Evolutionary conservation across 208 protist genomes (phyloP).

Genomic region (Strigomonas oncopelti): DNA sequence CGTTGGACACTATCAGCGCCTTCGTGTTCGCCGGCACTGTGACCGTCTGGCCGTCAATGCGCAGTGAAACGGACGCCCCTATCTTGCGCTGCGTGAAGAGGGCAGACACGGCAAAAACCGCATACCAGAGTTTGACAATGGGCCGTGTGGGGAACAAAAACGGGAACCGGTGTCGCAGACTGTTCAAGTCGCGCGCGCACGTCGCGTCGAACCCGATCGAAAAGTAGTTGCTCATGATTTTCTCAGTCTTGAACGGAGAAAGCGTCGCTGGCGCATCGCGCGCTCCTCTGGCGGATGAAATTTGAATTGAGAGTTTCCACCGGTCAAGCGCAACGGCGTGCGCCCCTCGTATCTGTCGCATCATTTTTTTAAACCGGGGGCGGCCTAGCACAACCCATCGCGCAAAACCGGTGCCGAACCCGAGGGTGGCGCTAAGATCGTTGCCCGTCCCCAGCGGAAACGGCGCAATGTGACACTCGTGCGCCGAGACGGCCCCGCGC

Average conservation of each 20-base stretch:
- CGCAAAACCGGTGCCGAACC: slow-evolving; percentile 56
- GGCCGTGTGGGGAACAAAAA: slow-evolving; percentile 35
- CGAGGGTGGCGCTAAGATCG: slow-evolving; percentile 55
- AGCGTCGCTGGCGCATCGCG: not conserved
- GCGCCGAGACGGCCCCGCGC: not conserved
- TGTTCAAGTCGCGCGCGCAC: slow-evolving; percentile 34
- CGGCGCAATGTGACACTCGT: slow-evolving; percentile 31
- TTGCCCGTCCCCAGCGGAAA: slow-evolving; percentile 76
- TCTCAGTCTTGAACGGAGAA: not conserved
- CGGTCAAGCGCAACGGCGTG: slow-evolving; percentile 28
- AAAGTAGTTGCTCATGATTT: slow-evolving; percentile 70
- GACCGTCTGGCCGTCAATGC: slow-evolving; percentile 30
- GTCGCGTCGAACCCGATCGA: slow-evolving; percentile 63
- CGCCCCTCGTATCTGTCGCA: slow-evolving; percentile 21
- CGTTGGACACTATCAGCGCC: slow-evolving; percentile 51
- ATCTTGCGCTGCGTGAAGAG: slow-evolving; percentile 33
- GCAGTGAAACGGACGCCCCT: slow-evolving; percentile 8
- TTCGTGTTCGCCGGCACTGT: slow-evolving; percentile 37
- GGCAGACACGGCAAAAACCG: slow-evolving; percentile 31
- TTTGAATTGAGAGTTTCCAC: slow-evolving; percentile 27
- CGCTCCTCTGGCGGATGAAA: not conserved
- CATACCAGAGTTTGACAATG: slow-evolving; percentile 66
- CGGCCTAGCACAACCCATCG: slow-evolving; percentile 36
- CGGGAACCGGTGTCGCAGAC: slow-evolving; percentile 32
- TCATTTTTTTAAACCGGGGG: slow-evolving; percentile 25